Evolutionary conservation across 805 yeast genomes (phyloP).

Genomic region (Yamadazyma sp.): DNA sequence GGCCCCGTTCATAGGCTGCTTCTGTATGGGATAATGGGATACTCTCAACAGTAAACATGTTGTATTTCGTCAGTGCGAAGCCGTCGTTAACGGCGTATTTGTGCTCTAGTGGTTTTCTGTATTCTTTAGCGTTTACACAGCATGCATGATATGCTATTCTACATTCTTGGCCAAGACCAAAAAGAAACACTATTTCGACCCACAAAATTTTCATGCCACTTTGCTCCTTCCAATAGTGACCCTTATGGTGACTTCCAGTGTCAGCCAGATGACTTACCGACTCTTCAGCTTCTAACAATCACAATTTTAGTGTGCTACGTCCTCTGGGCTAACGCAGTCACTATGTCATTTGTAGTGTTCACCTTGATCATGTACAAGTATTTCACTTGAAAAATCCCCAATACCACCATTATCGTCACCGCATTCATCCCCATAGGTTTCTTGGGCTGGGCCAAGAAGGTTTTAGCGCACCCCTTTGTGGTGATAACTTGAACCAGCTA

Average conservation of each 20-base stretch:
- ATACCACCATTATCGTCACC: constrained; percentile 55
- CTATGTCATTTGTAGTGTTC: constrained; percentile 55
- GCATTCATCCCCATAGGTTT: constrained; percentile 80
- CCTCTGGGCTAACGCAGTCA: constrained; percentile 69
- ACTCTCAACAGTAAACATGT: constrained; percentile 60
- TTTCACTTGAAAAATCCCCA: constrained; percentile 58
- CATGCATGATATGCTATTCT: constrained; percentile 59
- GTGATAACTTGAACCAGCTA: constrained; percentile 38
- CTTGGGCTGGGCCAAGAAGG: constrained; percentile 85
- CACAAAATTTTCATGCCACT: constrained; percentile 49
- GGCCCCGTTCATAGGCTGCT: constrained; percentile 74
- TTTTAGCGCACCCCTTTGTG: constrained; percentile 59
- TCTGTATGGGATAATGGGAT: constrained; percentile 84
- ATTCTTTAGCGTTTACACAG: constrained; percentile 51
- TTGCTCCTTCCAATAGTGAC: constrained; percentile 77
- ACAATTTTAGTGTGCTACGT: constrained; percentile 55
- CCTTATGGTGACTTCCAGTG: constrained; percentile 69
- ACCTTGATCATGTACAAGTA: constrained; percentile 62
- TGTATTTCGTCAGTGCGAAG: constrained; percentile 44
- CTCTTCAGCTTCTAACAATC: constrained; percentile 44
- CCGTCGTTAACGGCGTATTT: constrained; percentile 44
- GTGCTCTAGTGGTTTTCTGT: constrained; percentile 76
- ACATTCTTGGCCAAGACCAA: constrained; percentile 41
- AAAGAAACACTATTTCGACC: constrained; percentile 22
- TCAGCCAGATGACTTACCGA: constrained; percentile 59